Evolutionary conservation across 768 basidiomycete species (phyloP).

Genomic region (Strobilomyces dryophilus): DNA sequence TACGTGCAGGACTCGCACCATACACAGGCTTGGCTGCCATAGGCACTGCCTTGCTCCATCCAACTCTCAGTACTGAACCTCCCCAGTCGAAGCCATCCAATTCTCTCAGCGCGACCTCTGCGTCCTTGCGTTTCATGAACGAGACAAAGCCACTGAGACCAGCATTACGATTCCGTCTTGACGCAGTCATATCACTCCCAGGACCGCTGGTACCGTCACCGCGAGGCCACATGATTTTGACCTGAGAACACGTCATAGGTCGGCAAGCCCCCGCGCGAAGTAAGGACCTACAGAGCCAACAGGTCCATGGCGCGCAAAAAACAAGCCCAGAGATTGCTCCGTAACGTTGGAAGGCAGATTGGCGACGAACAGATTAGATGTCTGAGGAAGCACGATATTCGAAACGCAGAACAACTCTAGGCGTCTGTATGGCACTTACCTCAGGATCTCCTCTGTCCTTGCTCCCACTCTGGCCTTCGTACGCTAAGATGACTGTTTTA

Average conservation of each 20-base stretch:
- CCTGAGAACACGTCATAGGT: slow-evolving; percentile 40
- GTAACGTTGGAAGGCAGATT: slow-evolving; percentile 87
- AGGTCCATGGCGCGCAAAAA: slow-evolving; percentile 91
- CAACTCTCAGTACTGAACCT: slow-evolving; percentile 79
- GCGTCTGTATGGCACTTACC: slow-evolving; percentile 38
- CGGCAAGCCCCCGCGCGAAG: background rate
- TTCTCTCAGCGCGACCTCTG: slow-evolving; percentile 83
- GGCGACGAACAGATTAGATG: slow-evolving; percentile 94
- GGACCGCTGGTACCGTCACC: slow-evolving; percentile 64
- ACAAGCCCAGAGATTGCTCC: slow-evolving; percentile 79
- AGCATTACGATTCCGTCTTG: slow-evolving; percentile 63
- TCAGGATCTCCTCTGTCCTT: slow-evolving; percentile 86
- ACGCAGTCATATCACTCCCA: slow-evolving; percentile 71
- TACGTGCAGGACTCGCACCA: slow-evolving; percentile 43
- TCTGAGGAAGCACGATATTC: slow-evolving; percentile 42
- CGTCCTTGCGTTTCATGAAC: slow-evolving; percentile 90
- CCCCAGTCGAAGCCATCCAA: slow-evolving; percentile 96
- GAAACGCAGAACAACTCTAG: background rate
- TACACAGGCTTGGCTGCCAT: slow-evolving; percentile 76
- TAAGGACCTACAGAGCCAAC: slow-evolving; percentile 71
- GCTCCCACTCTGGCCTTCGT: slow-evolving; percentile 87
- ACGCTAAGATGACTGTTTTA: slow-evolving; percentile 43
- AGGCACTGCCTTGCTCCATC: slow-evolving; percentile 97
- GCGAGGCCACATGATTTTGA: slow-evolving; percentile 99
- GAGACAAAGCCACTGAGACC: slow-evolving; percentile 96